These are phyloP conservation scores for Yueomyces sp. DNA, from an alignment of 1,139 yeast species.

Conservation along the genomic window DNA sequence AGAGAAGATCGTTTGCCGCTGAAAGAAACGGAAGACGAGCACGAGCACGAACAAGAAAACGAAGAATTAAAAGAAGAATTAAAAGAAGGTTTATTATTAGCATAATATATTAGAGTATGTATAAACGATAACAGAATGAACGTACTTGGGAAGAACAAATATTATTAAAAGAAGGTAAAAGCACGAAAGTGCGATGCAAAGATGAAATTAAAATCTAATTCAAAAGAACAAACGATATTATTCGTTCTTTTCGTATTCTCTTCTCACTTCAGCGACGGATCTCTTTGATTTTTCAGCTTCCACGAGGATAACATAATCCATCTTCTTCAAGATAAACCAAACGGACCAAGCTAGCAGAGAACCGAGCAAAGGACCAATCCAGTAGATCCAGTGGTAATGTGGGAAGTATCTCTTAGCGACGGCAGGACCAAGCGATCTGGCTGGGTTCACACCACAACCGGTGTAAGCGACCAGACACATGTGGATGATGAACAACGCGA, in stretches of 20 bases:
- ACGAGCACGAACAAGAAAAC: neutral
- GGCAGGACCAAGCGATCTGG: slow-evolving; percentile 79
- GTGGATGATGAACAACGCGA: slow-evolving; percentile 72
- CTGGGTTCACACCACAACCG: slow-evolving; percentile 90
- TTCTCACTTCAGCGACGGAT: neutral
- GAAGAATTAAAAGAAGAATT: neutral
- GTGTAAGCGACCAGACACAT: slow-evolving; percentile 73
- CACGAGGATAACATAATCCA: slow-evolving; percentile 43
- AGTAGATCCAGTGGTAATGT: slow-evolving; percentile 79
- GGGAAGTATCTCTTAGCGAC: slow-evolving; percentile 67
- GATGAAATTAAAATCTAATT: too few relatives aligned
- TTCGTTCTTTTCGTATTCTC: neutral
- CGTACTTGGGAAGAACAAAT: too few relatives aligned
- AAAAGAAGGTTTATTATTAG: too few relatives aligned
- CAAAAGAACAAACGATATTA: too few relatives aligned
- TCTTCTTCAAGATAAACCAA: slow-evolving; percentile 53
- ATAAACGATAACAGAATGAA: too few relatives aligned
- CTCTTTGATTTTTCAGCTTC: slow-evolving; percentile 7
- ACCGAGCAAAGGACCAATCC: slow-evolving; percentile 79
- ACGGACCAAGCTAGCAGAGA: slow-evolving; percentile 52
- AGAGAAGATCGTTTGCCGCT: neutral
- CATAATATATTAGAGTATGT: too few relatives aligned
- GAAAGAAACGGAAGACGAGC: neutral
- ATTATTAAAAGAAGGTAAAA: too few relatives aligned
- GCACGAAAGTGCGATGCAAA: too few relatives aligned